phyloP scores from a whole-genome alignment of 805 yeast species.

The Middelhovenomyces tepae region DNA sequence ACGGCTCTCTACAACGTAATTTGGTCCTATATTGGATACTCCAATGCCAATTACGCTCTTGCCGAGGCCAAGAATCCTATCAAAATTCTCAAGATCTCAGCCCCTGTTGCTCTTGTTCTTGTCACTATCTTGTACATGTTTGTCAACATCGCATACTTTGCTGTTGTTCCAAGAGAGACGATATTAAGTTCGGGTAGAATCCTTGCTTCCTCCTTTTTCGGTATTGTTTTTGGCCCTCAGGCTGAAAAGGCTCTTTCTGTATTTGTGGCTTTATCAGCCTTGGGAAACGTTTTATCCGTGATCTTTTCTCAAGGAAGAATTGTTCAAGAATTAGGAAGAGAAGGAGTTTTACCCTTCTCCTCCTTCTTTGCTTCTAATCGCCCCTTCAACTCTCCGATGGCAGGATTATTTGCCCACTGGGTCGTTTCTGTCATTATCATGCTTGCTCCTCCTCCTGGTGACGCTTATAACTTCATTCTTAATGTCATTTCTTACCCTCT shows the following conservation, averaged over 20 bases:
- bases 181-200: slow-evolving; percentile 52
- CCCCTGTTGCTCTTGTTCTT: slow-evolving; percentile 58
- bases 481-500: slow-evolving; percentile 76
- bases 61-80: slow-evolving; percentile 73
- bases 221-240: slow-evolving; percentile 55
- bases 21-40: slow-evolving; percentile 79
- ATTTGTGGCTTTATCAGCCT: slow-evolving; percentile 71
- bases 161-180: slow-evolving; percentile 37
- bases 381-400: slow-evolving; percentile 67
- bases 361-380: slow-evolving; percentile 58
- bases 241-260: slow-evolving; percentile 71
- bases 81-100: slow-evolving; percentile 59
- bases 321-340: slow-evolving; percentile 73
- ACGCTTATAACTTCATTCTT: slow-evolving; percentile 73
- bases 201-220: slow-evolving; percentile 69
- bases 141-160: slow-evolving; percentile 64
- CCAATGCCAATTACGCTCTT: slow-evolving; percentile 74
- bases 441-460: slow-evolving; percentile 79
- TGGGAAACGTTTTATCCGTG: slow-evolving; percentile 76
- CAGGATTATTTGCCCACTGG: slow-evolving; percentile 72
- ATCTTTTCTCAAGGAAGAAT: slow-evolving; percentile 76
- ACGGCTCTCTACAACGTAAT: slow-evolving; percentile 71
- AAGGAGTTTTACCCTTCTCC: slow-evolving; percentile 71
- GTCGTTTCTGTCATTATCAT: slow-evolving; percentile 64
- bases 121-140: slow-evolving; percentile 63